These are phyloP conservation scores for Sugiyamaella neomexicana DNA, from an alignment of 1,139 yeast genomes.

Conservation along the genomic window DNA sequence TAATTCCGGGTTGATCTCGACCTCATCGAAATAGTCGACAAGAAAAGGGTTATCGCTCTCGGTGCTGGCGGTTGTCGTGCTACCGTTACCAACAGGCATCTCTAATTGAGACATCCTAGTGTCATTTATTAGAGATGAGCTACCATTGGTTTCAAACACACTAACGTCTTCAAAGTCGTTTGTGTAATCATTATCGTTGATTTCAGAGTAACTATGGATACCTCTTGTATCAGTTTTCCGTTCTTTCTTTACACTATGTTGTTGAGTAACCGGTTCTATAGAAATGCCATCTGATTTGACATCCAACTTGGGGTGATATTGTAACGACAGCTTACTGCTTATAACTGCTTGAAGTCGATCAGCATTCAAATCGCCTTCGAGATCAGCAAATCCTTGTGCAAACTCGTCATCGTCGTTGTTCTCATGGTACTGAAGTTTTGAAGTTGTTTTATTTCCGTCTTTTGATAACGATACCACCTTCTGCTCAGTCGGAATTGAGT, in stretches of 20 bases:
- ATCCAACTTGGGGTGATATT: neutral
- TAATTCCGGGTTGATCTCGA: conserved; percentile 1
- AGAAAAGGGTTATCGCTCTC: conserved; percentile 9
- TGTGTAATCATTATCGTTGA: conserved; percentile 2
- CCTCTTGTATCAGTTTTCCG: neutral
- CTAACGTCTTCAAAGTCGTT: conserved; percentile 8
- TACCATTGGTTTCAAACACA: neutral
- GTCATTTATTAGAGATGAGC: neutral
- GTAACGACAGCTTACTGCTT: conserved; percentile 5
- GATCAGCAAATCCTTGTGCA: conserved; percentile 32
- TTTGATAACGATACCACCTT: too few relatives aligned
- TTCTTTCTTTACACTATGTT: too few relatives aligned
- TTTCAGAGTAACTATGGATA: conserved; percentile 6
- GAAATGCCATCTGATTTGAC: neutral
- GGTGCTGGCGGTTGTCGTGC: neutral
- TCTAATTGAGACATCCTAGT: neutral
- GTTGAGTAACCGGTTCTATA: conserved; percentile 8
- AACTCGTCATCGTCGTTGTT: conserved; percentile 21
- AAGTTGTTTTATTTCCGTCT: too few relatives aligned
- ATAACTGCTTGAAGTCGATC: conserved; percentile 23
- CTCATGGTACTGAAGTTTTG: neutral
- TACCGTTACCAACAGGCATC: neutral
- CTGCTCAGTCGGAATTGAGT: neutral
- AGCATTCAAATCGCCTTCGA: conserved; percentile 34
- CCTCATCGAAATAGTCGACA: conserved; percentile 4